A percentile compares a stretch with the other conserved stretches of the same genome.
These are phyloP conservation scores for Raphanus sativus DNA, from an alignment of 345 rosid species.

Conservation along the genomic window DNA sequence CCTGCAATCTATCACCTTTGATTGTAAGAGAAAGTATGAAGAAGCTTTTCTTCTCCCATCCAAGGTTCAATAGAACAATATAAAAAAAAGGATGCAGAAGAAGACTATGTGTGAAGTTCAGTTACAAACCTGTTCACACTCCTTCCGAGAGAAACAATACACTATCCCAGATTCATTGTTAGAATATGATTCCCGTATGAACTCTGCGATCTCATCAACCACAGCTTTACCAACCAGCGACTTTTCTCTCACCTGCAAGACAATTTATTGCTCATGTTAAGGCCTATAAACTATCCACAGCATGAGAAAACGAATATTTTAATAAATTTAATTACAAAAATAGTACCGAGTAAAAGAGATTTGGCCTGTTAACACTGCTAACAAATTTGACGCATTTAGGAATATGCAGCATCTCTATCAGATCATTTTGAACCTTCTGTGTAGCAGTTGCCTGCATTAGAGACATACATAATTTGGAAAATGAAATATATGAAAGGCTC, in stretches of 20 bases:
- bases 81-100: too few relatives aligned
- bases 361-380: slow-evolving; percentile 95
- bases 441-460: slow-evolving; percentile 92
- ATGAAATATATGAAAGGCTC: neutral
- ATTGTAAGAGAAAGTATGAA: slow-evolving; percentile 12
- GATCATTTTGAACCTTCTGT: slow-evolving; percentile 81
- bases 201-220: slow-evolving; percentile 83
- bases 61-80: neutral
- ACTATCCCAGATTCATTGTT: slow-evolving; percentile 92
- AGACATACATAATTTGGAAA: neutral
- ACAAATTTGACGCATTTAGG: slow-evolving; percentile 79
- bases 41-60: slow-evolving; percentile 1
- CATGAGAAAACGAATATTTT: neutral
- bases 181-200: slow-evolving; percentile 73
- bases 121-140: slow-evolving; percentile 84
- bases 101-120: neutral
- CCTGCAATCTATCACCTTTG: slow-evolving; percentile 70
- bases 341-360: slow-evolving; percentile 83
- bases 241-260: slow-evolving; percentile 75
- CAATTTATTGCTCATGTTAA: slow-evolving; percentile 13
- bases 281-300: slow-evolving; percentile 14
- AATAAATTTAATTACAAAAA: slow-evolving; percentile 12
- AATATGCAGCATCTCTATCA: slow-evolving; percentile 83
- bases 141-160: slow-evolving; percentile 94
- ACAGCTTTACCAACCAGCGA: slow-evolving; percentile 75